Evolutionary conservation across 2,329 filamentous ascomycete genomes (phyloP), one percentile per base, ranked within the genome.

Genomic region (Colletotrichum sp.): DNA sequence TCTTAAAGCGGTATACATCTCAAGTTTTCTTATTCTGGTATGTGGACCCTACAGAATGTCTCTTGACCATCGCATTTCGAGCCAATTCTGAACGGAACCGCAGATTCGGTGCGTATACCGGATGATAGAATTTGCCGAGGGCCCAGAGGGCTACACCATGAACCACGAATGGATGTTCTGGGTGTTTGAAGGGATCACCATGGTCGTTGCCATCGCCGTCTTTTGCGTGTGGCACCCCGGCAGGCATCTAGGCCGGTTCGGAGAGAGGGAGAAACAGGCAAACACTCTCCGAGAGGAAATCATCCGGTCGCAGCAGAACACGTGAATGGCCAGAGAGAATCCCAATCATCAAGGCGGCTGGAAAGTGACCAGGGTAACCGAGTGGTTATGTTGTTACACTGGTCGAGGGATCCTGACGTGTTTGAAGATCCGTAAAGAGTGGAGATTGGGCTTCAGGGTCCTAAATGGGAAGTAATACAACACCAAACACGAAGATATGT

Each of bases 141-240:
- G 89, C 0, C 87, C 87, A n/a, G 81, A 89, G 8, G 85, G 86
- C 18, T 91, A 91, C 78, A 81, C 87, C 1, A 89, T 89, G 78
- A 83, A 80, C 6, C 86, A 88, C 26, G 89, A 91, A 77, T 90
- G 89, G 87, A 86, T 88, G 32, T 88, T 91, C 72, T 91, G 88
- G 84, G 84, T 86, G 4, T 87, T 91, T 16, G 89, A 91, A 75
- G 85, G 87, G 0, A 75, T 89, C 8, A 88, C 89, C 0, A 89
- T 90, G 82, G 76, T 87, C 5, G 80, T 85, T 1, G 88, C 89
- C 8, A 84, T 91, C 39, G 80, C 85, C 1, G 83, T 89, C 2
- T 88, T 91, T 75, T 88, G 87, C 6, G 79, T 89, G 49, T 90
- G 86, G 79, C 88, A 91, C 77, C 89, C 89, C 0, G 83, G 83